These are phyloP conservation scores for Amanita molliuscula DNA, from an alignment of 768 basidiomycete species.

Conservation along the genomic window DNA sequence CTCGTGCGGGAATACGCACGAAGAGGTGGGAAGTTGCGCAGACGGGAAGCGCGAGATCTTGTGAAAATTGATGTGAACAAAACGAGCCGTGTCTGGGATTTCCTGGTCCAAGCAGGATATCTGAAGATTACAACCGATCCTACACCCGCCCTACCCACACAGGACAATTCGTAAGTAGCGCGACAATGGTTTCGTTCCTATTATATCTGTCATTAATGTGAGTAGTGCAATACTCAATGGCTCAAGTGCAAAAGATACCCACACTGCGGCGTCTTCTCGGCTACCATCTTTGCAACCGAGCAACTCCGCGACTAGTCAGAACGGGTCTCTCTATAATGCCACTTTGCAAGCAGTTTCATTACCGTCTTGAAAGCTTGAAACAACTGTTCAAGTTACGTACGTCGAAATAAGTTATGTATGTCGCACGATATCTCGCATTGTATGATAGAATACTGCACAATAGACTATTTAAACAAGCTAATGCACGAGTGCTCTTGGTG, in stretches of 20 bases:
- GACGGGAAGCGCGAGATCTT: constrained; percentile 81
- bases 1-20: constrained; percentile 89
- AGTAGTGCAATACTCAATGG: not conserved
- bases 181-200: not conserved
- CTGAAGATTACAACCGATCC: constrained; percentile 55
- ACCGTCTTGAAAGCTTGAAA: not conserved
- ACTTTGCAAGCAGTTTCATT: constrained; percentile 22
- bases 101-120: constrained; percentile 78
- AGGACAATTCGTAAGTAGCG: not conserved
- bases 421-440: constrained; percentile 2
- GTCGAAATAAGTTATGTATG: not conserved
- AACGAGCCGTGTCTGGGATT: constrained; percentile 88
- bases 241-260: not conserved
- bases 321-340: constrained; percentile 26
- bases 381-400: too few species aligned
- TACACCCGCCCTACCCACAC: not conserved
- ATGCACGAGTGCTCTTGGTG: not conserved
- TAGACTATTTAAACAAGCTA: not conserved
- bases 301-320: constrained; percentile 22
- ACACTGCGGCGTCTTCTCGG: not conserved
- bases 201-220: not conserved
- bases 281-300: constrained; percentile 4
- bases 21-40: constrained; percentile 77
- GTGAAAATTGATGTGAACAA: constrained; percentile 93
- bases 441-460: not conserved